Percentiles rank a stretch among this genome's conserved stretches.
Evolutionary conservation across 768 basidiomycete genomes (phyloP).

Genomic region (Amanita phalloides): DNA sequence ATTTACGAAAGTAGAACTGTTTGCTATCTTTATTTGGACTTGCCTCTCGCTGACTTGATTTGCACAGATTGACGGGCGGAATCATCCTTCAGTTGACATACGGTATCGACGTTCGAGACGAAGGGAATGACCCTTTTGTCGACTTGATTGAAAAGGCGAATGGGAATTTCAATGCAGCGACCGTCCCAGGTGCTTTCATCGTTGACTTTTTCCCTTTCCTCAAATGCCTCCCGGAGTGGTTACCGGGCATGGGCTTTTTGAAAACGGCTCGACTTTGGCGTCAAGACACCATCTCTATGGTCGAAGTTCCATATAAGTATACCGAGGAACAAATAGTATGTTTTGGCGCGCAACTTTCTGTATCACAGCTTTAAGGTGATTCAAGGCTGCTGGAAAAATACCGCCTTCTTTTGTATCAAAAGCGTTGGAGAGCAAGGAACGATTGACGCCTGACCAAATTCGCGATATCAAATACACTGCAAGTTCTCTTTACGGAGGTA

Average conservation of each 20-base stretch:
- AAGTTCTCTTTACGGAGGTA: constrained; percentile 26
- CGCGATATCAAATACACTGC: constrained; percentile 31
- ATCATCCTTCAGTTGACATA: background rate
- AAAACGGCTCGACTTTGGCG: constrained; percentile 30
- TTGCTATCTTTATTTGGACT: background rate
- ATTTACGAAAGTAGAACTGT: background rate
- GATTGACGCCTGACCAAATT: constrained; percentile 20
- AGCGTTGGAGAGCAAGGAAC: constrained; percentile 24
- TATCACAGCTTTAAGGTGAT: background rate
- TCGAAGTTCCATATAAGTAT: constrained; percentile 27
- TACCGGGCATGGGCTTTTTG: constrained; percentile 48
- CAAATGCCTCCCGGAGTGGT: constrained; percentile 40
- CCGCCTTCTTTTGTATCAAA: constrained; percentile 27
- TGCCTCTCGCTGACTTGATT: background rate
- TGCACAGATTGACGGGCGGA: background rate
- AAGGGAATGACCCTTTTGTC: constrained; percentile 35
- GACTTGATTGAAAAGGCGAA: constrained; percentile 40
- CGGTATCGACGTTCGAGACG: background rate
- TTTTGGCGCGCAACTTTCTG: background rate
- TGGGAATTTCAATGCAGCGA: constrained; percentile 38
- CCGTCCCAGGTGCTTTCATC: constrained; percentile 35
- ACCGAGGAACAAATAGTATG: constrained; percentile 37
- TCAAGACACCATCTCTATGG: constrained; percentile 25
- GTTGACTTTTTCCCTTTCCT: constrained; percentile 34
- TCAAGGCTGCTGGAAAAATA: constrained; percentile 21